Evolutionary conservation across 1,284 basidiomycete species (phyloP).

Genomic region (Leccinum griseonigrum): DNA sequence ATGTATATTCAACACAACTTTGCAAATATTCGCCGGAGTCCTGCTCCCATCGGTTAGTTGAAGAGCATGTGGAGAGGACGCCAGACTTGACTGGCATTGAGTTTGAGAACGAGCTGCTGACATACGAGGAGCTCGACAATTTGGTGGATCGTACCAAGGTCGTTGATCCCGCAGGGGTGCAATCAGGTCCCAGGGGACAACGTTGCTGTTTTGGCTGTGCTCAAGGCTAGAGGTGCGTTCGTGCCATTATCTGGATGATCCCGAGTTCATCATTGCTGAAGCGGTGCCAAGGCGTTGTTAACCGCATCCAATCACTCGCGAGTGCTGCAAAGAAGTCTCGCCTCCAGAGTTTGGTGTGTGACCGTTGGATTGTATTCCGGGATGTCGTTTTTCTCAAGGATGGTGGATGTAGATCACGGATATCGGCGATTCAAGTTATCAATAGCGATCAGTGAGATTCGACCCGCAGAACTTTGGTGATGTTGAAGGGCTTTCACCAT

Average conservation of each 20-base stretch:
- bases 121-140: slow-evolving; percentile 26
- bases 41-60: slow-evolving; percentile 25
- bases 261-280: slow-evolving; percentile 30
- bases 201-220: slow-evolving; percentile 29
- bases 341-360: no score
- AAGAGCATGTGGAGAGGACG: slow-evolving; percentile 22
- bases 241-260: slow-evolving; percentile 32
- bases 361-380: no score
- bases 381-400: no score
- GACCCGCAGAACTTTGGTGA: background rate
- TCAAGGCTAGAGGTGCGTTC: slow-evolving; percentile 33
- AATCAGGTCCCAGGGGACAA: slow-evolving; percentile 18
- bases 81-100: slow-evolving; percentile 23
- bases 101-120: slow-evolving; percentile 26
- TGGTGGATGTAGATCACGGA: no score
- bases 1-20: no score
- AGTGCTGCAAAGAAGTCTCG: slow-evolving; percentile 12
- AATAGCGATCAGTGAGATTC: no score
- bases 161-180: slow-evolving; percentile 24
- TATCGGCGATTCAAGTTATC: no score
- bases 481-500: slow-evolving; percentile 15
- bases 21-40: no score
- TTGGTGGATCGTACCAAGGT: slow-evolving; percentile 26
- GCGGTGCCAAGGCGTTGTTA: slow-evolving; percentile 27
- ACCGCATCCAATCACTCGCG: slow-evolving; percentile 25